Evolutionary conservation across 305 asterid genomes (phyloP), one percentile per base, ranked within the genome.

Genomic region (Vinca major): DNA sequence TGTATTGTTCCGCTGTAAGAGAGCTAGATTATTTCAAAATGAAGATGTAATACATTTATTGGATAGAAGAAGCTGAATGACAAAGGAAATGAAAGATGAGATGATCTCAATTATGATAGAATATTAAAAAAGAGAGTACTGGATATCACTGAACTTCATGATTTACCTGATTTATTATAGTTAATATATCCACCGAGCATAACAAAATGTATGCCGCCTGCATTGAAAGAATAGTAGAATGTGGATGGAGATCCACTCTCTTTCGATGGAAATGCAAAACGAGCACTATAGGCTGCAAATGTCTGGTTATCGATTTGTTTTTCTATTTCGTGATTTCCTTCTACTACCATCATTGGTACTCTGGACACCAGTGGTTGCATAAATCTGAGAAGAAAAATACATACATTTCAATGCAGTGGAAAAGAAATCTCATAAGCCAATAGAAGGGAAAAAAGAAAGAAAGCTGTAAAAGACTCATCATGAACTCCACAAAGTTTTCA

Each of bases 241-340:
- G 85, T 65, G 63, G 98, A 92, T 48, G 85, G 78, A 36, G 97
- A 92, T 50, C 88, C 88, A 52, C 98, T 88, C 69, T 89, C 97
- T 79, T 84, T 71, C 55, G 81, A 75, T 5, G 98, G 98, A 82
- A 88, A 92, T 66, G 97, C 91, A 71, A 80, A 92, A 62, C 98
- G 89, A 81, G 97, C 84, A 70, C 65, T 79, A 72, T 84, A 89
- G 44, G 98, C 88, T 60, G 73, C 84, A 73, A 92, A 92, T 44
- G 95, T 89, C 79, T 52, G 86, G 17, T 80, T 81, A 62, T 70
- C 74, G 19, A 82, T 90, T 80, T 92, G 98, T 71, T 83, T 83
- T 85, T 92, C 98, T 61, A 89, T 86, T 78, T 92, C 98, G 65
- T 92, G 98, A 85, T 92, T 92, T 76, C 98, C 98, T 79, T 92